These are phyloP conservation scores for Suillus weaverae DNA, from an alignment of 768 basidiomycete species.

Conservation along the genomic window DNA sequence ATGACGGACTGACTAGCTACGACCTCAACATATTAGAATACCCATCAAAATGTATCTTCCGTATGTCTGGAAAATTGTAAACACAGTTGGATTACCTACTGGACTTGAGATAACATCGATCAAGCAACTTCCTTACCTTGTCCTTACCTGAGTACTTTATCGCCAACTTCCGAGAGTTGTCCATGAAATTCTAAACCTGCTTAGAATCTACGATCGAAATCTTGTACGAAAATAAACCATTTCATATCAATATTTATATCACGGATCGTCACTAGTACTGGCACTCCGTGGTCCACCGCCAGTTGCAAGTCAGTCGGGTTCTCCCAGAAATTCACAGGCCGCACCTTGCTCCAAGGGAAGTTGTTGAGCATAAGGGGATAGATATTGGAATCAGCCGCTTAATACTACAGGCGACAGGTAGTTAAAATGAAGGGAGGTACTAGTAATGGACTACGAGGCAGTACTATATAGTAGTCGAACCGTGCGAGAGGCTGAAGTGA, in stretches of 20 bases:
- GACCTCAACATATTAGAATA: constrained; percentile 8
- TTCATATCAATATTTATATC: background rate
- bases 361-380: background rate
- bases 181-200: background rate
- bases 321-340: background rate
- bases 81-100: background rate
- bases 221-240: background rate
- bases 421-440: no score
- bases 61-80: constrained; percentile 7
- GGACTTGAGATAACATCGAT: background rate
- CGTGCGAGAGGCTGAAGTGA: no score
- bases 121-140: background rate
- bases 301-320: background rate
- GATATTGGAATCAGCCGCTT: background rate
- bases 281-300: no score
- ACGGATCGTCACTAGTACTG: background rate
- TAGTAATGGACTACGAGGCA: no score
- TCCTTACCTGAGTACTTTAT: no score
- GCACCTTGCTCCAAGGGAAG: background rate
- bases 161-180: background rate
- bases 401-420: no score
- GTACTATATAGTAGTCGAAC: no score
- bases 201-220: background rate
- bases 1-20: background rate
- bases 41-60: constrained; percentile 17